A percentile compares a stretch with the other conserved stretches of the same genome.
These are phyloP conservation scores for Cyclotella kingstonii DNA, from an alignment of 108 stramenopile species.

Conservation along the genomic window DNA sequence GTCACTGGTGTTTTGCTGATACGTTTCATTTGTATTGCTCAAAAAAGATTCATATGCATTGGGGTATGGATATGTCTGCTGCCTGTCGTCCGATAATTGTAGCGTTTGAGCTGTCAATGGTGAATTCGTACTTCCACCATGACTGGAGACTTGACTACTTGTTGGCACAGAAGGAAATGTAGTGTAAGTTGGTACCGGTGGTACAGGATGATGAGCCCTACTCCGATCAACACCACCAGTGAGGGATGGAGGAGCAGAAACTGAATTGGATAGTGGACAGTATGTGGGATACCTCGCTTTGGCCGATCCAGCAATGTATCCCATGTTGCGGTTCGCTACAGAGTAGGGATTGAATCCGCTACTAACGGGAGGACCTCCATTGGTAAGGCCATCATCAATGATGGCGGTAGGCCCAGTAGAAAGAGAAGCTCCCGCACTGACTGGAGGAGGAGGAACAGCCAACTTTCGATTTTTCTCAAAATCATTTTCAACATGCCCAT, in stretches of 20 bases:
- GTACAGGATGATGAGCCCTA: not conserved
- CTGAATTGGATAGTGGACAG: constrained; percentile 41
- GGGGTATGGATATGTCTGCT: too few relatives aligned
- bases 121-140: too few relatives aligned
- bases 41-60: too few relatives aligned
- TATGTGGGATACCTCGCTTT: constrained; percentile 42
- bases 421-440: constrained; percentile 15
- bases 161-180: too few relatives aligned
- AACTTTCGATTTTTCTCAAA: constrained; percentile 22
- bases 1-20: too few relatives aligned
- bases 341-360: constrained; percentile 41
- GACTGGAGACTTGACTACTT: too few relatives aligned
- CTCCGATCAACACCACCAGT: constrained; percentile 5
- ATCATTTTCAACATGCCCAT: constrained; percentile 64
- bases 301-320: constrained; percentile 18
- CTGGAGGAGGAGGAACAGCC: constrained; percentile 40
- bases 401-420: not conserved
- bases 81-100: too few relatives aligned
- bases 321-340: constrained; percentile 9
- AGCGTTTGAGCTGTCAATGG: too few relatives aligned
- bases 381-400: constrained; percentile 7
- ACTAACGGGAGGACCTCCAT: not conserved
- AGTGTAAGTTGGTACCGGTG: too few relatives aligned
- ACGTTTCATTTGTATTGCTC: too few relatives aligned
- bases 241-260: constrained; percentile 20